Percentiles rank a stretch among this genome's conserved stretches.
Evolutionary conservation across 2,329 filamentous ascomycete genomes (phyloP).

Genomic region (Fusarium denticulatum): DNA sequence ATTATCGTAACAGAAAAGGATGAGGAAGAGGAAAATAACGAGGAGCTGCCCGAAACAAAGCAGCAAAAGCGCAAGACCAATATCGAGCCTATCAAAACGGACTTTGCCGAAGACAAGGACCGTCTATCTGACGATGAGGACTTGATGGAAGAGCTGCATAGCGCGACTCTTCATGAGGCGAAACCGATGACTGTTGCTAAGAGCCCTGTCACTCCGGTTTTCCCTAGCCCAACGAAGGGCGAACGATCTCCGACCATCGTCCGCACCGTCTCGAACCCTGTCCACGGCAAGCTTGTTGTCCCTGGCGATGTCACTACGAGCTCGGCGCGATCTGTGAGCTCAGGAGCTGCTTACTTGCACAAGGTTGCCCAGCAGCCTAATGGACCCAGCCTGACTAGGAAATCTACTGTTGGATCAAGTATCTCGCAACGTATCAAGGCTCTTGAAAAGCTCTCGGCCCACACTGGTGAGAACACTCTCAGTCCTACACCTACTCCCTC

Average conservation of each 20-base stretch:
- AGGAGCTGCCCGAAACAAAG: constrained; percentile 27
- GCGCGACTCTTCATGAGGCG: constrained; percentile 84
- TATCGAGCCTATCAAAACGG: constrained; percentile 67
- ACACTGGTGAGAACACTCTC: constrained; percentile 39
- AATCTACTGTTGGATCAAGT: constrained; percentile 84
- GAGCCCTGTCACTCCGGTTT: constrained; percentile 79
- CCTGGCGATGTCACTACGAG: constrained; percentile 59
- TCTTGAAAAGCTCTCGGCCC: constrained; percentile 77
- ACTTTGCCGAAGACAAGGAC: constrained; percentile 48
- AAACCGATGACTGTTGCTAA: constrained; percentile 81
- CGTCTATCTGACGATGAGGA: constrained; percentile 78
- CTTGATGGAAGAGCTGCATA: constrained; percentile 85
- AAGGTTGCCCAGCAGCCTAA: constrained; percentile 63
- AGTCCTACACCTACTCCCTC: constrained; percentile 7
- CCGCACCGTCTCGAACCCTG: constrained; percentile 61
- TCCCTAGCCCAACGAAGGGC: constrained; percentile 50
- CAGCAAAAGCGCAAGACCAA: constrained; percentile 46
- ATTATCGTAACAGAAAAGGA: constrained; percentile 20
- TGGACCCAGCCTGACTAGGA: constrained; percentile 63
- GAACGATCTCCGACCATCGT: constrained; percentile 42
- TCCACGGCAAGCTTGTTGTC: constrained; percentile 56
- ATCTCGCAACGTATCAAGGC: constrained; percentile 97
- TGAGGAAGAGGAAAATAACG: not conserved
- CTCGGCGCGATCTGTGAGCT: constrained; percentile 64
- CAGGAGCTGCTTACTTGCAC: constrained; percentile 65